These are phyloP conservation scores for Leccinum arenicola DNA, from an alignment of 768 basidiomycete species.

Conservation along the genomic window DNA sequence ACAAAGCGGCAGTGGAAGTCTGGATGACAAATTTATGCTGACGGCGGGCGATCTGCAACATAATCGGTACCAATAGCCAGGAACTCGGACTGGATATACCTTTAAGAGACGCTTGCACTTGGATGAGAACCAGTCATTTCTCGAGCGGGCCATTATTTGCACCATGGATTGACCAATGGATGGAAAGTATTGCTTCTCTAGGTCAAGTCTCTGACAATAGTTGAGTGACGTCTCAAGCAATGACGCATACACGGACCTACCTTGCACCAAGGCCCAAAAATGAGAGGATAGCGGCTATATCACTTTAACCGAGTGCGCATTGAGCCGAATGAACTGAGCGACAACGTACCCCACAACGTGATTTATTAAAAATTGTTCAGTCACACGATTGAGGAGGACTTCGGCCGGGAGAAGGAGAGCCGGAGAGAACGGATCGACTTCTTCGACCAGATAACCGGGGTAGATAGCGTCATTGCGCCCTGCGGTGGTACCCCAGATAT, in stretches of 20 bases:
- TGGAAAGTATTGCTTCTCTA: conserved; percentile 48
- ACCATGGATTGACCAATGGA: conserved; percentile 50
- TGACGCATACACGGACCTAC: conserved; percentile 35
- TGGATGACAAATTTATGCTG: conserved; percentile 28
- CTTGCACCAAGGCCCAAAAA: conserved; percentile 69
- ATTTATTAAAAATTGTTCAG: conserved; percentile 51
- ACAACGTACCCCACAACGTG: conserved; percentile 56
- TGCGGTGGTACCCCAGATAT: conserved; percentile 36
- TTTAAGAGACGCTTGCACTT: conserved; percentile 44
- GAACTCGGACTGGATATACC: conserved; percentile 34
- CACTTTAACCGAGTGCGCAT: conserved; percentile 7
- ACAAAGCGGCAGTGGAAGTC: conserved; percentile 28
- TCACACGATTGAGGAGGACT: conserved; percentile 48
- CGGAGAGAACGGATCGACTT: conserved; percentile 50
- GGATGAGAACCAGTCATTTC: conserved; percentile 43
- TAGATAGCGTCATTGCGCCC: conserved; percentile 7
- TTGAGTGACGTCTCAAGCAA: conserved; percentile 1
- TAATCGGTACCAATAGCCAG: conserved; percentile 13
- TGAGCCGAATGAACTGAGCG: conserved; percentile 4
- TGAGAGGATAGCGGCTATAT: conserved; percentile 68
- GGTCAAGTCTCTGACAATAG: conserved; percentile 50
- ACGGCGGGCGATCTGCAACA: conserved; percentile 21
- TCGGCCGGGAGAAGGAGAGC: conserved; percentile 54
- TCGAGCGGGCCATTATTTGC: conserved; percentile 52
- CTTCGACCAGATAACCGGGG: conserved; percentile 30